A percentile compares a stretch with the other conserved stretches of the same genome.
Conservation (phyloP, 2,329 filamentous ascomycete genomes). For the Fusarium sp. region DNA sequence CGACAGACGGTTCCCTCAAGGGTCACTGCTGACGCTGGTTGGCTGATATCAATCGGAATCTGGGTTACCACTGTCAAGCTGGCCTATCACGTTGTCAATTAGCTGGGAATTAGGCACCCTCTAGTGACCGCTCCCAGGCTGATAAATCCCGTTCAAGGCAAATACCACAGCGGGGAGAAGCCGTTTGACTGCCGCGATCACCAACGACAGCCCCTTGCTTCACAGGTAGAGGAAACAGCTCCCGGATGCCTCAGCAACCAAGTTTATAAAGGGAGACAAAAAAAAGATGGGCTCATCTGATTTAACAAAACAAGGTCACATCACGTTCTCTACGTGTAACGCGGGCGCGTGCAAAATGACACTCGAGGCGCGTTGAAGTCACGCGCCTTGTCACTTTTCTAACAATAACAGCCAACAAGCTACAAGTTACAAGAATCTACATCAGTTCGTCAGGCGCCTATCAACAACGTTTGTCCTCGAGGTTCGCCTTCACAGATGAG, state of each 20-base stretch:
- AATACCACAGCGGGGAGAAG: constrained; percentile 26
- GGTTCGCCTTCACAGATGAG: constrained; percentile 30
- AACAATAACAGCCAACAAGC: constrained; percentile 6
- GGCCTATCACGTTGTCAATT: constrained; percentile 12
- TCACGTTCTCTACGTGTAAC: constrained; percentile 36
- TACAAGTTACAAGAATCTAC: constrained; percentile 7
- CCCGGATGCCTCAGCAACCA: constrained; percentile 48
- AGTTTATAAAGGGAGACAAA: background rate
- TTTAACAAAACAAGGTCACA: constrained; percentile 40
- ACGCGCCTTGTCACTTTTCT: constrained; percentile 29
- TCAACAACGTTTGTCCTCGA: constrained; percentile 21
- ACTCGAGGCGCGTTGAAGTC: constrained; percentile 32
- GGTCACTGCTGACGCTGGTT: constrained; percentile 24
- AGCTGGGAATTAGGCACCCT: constrained; percentile 33
- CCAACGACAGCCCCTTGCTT: constrained; percentile 32
- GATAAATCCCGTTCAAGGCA: constrained; percentile 28
- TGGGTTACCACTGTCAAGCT: constrained; percentile 6
- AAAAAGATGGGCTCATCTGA: constrained; percentile 32
- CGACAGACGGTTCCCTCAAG: constrained; percentile 24
- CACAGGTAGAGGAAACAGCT: constrained; percentile 20
- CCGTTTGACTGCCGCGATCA: constrained; percentile 34
- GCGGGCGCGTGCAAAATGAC: constrained; percentile 34
- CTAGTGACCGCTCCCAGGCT: constrained; percentile 22
- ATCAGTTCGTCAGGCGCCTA: constrained; percentile 37
- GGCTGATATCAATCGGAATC: constrained; percentile 28